Conservation (phyloP, 2,329 filamentous ascomycete species). For the Xylaria sp. region DNA sequence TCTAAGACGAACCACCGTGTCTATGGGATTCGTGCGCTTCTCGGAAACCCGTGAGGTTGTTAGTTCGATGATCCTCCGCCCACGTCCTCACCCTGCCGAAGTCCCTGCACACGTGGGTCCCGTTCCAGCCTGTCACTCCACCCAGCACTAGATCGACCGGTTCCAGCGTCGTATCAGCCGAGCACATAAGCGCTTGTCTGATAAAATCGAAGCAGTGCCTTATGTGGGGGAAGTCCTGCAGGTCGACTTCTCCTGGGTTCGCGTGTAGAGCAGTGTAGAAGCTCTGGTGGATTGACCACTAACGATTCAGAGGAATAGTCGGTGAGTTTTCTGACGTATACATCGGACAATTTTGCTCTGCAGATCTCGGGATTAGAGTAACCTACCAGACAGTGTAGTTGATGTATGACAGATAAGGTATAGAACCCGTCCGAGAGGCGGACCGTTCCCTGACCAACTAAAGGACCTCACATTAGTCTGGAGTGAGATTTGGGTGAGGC, state of each 20-base stretch:
- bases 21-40: not conserved
- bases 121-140: constrained; percentile 19
- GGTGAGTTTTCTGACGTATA: not conserved
- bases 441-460: constrained; percentile 27
- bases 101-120: constrained; percentile 12
- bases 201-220: constrained; percentile 32
- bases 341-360: not conserved
- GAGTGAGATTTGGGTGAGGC: not conserved
- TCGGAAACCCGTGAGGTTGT: constrained; percentile 6
- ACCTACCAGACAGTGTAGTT: constrained; percentile 25
- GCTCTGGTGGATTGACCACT: constrained; percentile 10
- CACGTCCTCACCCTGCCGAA: constrained; percentile 16
- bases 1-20: not conserved
- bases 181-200: constrained; percentile 22
- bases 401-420: constrained; percentile 19
- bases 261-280: constrained; percentile 4
- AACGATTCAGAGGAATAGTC: not conserved
- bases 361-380: not conserved
- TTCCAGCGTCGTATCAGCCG: constrained; percentile 26
- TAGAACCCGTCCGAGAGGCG: constrained; percentile 14
- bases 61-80: constrained; percentile 25
- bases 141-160: constrained; percentile 16
- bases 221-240: constrained; percentile 18
- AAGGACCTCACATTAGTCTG: not conserved
- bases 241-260: not conserved